Percentiles rank a stretch among this genome's conserved stretches.
These are phyloP conservation scores for Rosa multiflora DNA, from an alignment of 306 rosid species.

Conservation along the genomic window DNA sequence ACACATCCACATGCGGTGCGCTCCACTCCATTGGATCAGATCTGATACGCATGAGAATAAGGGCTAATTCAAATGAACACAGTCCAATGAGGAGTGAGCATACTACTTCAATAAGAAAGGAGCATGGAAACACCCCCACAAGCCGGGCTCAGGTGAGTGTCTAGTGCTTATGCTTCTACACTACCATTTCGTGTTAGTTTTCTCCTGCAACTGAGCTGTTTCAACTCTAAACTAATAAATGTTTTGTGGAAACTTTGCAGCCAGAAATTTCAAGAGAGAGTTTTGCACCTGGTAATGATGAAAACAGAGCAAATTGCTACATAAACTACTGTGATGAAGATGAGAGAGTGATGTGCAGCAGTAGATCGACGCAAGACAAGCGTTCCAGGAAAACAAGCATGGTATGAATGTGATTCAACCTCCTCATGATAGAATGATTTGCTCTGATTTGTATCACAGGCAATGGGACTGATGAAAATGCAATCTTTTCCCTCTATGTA, in stretches of 20 bases:
- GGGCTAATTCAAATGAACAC: slow-evolving; percentile 43
- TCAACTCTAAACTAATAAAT: background rate
- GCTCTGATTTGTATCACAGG: background rate
- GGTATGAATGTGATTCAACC: slow-evolving; percentile 35
- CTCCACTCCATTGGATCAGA: slow-evolving; percentile 93
- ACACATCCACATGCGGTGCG: slow-evolving; percentile 75
- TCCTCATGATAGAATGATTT: background rate
- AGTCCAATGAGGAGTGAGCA: slow-evolving; percentile 54
- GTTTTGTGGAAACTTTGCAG: background rate
- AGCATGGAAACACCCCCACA: slow-evolving; percentile 64
- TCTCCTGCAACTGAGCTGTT: background rate
- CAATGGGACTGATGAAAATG: background rate
- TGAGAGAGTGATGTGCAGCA: slow-evolving; percentile 49
- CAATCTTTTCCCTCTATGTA: slow-evolving; percentile 29
- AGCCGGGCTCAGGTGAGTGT: slow-evolving; percentile 65
- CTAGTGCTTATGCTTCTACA: slow-evolving; percentile 2
- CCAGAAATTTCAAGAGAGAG: slow-evolving; percentile 87
- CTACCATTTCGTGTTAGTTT: background rate
- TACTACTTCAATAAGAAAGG: slow-evolving; percentile 45
- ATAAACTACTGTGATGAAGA: slow-evolving; percentile 46
- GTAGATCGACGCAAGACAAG: slow-evolving; percentile 63
- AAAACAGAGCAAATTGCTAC: slow-evolving; percentile 45
- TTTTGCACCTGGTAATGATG: slow-evolving; percentile 57
- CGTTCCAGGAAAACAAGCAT: slow-evolving; percentile 88
- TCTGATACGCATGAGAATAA: slow-evolving; percentile 81